These are phyloP conservation scores for Physcomitrium patens DNA, from an alignment of 225 moss, liverwort and hornwort species.

Conservation along the genomic window DNA sequence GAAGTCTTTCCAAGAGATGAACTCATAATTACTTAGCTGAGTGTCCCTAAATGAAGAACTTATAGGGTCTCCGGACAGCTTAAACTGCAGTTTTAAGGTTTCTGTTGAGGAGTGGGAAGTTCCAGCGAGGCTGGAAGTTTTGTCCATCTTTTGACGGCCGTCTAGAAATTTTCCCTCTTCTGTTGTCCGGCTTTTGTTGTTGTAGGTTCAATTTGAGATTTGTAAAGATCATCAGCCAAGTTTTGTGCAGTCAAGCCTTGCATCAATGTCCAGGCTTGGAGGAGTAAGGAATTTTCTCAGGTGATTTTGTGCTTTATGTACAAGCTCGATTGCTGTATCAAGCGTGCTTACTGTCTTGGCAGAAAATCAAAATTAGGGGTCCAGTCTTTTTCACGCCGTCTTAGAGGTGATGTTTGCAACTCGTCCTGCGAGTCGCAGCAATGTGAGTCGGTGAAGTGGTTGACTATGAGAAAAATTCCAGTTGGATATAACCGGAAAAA, in stretches of 20 bases:
- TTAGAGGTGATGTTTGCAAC: conserved; percentile 8
- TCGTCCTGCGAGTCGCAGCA: conserved; percentile 9
- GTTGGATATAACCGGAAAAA: too few relatives aligned
- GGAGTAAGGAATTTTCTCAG: conserved; percentile 9
- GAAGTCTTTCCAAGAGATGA: conserved; percentile 86
- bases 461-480: background rate
- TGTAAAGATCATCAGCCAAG: background rate
- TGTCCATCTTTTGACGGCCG: conserved; percentile 8
- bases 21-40: conserved; percentile 46
- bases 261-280: background rate
- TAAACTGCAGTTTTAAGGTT: conserved; percentile 5
- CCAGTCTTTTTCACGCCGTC: background rate
- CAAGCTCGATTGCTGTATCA: background rate
- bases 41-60: background rate
- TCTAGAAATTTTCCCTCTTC: conserved; percentile 7
- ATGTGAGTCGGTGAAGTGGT: conserved; percentile 14
- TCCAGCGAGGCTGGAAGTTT: background rate
- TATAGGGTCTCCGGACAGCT: conserved; percentile 10
- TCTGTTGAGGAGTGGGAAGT: conserved; percentile 12
- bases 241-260: background rate
- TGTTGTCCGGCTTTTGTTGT: background rate
- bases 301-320: conserved; percentile 1
- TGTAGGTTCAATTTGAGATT: conserved; percentile 21
- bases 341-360: background rate
- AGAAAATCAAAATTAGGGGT: conserved; percentile 12